Base-by-base conservation (phyloP, 768 basidiomycete species). In the Porpolomopsis calyptriformis region DNA sequence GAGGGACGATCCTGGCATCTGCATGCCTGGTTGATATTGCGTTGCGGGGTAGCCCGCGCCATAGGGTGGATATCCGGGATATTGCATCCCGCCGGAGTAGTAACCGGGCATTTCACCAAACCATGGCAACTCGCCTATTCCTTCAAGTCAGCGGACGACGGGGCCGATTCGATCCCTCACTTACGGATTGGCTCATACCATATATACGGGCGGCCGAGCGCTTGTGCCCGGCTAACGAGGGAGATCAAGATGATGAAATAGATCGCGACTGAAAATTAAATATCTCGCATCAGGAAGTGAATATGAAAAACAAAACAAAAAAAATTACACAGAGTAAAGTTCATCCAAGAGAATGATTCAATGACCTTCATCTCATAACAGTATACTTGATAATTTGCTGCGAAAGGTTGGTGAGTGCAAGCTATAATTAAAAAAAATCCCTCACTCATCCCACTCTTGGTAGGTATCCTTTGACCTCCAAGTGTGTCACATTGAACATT, bases 331-430 rank as follows among this genome's bases (percentile, higher is more conserved):
- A 67, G 39, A 19, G 68, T 67, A 55, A 87, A 88, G 43, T 76
- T 62, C 57, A 75, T 69, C 86, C 86, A 88, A 0, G 85, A 86
- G 58, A 88, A 76, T 2, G 82, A 84, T 52, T 86, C 75, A 26
- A 85, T 70, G 38, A 79, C 78, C 61, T 82, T 85, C 80, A 87
- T 83, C 57, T 85, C 76, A 59, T 84, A 82, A 59, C 86, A 89
- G 52, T 72, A 87, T 22, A 64, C 59, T 52, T 67, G 65, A 6
- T 63, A 61, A 42, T 73, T 72, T 46, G 76, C 86, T 87, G 24
- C 39, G 52, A 50, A 49, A 51, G 40, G 26, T 49, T 19, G 49
- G 10, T 24, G 11, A 36, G 29, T 24, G 23, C 16, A 29, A 9
- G 36, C 25, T 47, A 22, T 19, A 35, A 31, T 7, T 26, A 9